Evolutionary conservation across 148 eudicot species (phyloP), one percentile per base, ranked within the genome.

Genomic region (Euryodendron excelsum): DNA sequence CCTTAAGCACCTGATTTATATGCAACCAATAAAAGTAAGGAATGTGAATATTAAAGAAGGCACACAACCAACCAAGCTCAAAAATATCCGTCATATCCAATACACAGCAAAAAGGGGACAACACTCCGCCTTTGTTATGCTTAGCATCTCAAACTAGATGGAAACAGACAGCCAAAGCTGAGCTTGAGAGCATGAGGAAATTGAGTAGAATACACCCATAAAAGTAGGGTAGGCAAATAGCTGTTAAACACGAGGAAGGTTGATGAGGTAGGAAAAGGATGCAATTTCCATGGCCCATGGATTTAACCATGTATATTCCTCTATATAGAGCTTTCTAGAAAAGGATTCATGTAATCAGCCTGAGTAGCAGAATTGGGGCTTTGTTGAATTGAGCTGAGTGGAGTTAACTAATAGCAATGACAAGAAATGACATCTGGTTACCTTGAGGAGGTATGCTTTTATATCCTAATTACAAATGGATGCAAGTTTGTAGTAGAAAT

Each of bases 1-100:
- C 99, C 84, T 86, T 93, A 66, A 96, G 89, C 50, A 93, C 97
- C 99, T 96, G 86, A 76, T 78, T 71, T 50, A 48, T 27, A 81
- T 31, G 36, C 52, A 77, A 59, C 23, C 60, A 80, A 56, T 39
- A 72, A 27, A 56, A 3, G 25, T 44, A 53, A 37, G 59, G 64
- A 61, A 33, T 82, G 64, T 30, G 21, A 36, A 69, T 17, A 37
- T 37, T 8, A 5, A 60, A 34, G 37, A 14, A 68, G 20, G n/a
- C 23, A 28, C 14, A 69, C 23, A 28, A 72, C 36, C 34, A 4
- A 74, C 33, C 55, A 44, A 37, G 72, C 45, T 41, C 44, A 41
- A 27, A 23, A 27, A 39, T 39, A 25, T 10, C 39, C 3, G 9
- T 13, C 13, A 59, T 41, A 60, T 59, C 28, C 20, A 17, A 4